Base-by-base conservation (phyloP, 140 eudicot species). In the Anethum foeniculum region DNA sequence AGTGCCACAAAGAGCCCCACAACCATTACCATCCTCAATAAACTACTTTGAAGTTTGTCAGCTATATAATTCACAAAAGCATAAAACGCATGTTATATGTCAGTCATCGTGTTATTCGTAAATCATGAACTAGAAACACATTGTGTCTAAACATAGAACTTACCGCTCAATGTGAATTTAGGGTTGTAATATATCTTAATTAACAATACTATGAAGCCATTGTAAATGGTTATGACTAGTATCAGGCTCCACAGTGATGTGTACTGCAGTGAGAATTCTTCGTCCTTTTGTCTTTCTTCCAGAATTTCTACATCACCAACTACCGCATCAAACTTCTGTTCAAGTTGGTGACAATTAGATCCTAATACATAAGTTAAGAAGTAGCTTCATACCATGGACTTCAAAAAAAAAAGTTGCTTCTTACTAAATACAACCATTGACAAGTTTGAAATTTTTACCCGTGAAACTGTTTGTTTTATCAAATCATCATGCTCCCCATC, bases 391-490 rank as follows among this genome's bases (percentile, higher is more conserved):
- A 41, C 46, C 46, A 41, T 41, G 46, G 46, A 41, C 46, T 41
- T 41, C 9, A 41, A 41, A 41, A 41, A 41, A 41, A 41, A 5
- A 7, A 54, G 9, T 23, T 7, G 30, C 4, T 68, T 32, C 21
- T 32, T 36, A 27, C 21, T 16, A 21, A 43, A 11, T 1, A 44
- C 48, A 25, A 75, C 9, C 19, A 19, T 15, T 21, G 43, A 71
- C 16, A 21, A 32, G 18, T 4, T 71, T 32, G 7, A 5, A 18
- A 5, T 65, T 1, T 78, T 83, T 54, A 87, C 67, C 91, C 82
- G 78, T 5, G 68, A 13, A 38, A 71, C 54, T 77, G 85, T 79
- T 81, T 89, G 84, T 76, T 83, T 38, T 77, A 89, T 82, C 86
- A 90, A 48, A 0, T 77, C 71, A 77, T 83, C 79, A 64, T 88